These are phyloP conservation scores for Mortierella polycephala DNA, from an alignment of 371 early-diverging fungal species.

Conservation along the genomic window DNA sequence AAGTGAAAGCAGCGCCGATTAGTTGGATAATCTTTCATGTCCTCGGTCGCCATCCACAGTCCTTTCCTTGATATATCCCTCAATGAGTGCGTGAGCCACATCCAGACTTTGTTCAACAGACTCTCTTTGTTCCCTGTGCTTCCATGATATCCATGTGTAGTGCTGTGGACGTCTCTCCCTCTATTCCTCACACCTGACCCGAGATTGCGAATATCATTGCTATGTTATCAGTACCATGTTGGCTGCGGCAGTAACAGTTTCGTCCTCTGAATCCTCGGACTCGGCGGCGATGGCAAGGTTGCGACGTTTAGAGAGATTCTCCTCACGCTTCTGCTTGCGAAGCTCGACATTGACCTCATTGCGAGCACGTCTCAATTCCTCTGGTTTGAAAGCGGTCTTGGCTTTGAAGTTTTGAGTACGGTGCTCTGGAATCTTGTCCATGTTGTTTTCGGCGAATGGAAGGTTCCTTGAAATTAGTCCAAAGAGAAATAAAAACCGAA, in stretches of 20 bases:
- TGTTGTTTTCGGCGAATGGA: slow-evolving; percentile 8
- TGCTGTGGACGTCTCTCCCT: no score
- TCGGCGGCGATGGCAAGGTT: slow-evolving; percentile 73
- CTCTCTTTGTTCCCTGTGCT: no score
- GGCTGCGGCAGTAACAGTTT: slow-evolving; percentile 62
- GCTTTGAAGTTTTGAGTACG: slow-evolving; percentile 85
- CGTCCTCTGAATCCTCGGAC: slow-evolving; percentile 85
- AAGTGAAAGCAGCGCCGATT: background rate
- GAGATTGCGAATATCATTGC: background rate
- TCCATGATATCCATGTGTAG: no score
- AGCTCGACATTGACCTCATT: slow-evolving; percentile 95
- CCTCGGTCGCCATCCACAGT: background rate
- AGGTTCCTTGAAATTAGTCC: no score
- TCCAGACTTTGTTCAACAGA: no score
- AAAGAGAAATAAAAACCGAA: no score
- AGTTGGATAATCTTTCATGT: no score
- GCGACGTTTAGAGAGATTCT: slow-evolving; percentile 92
- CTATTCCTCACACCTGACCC: no score
- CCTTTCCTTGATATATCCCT: no score
- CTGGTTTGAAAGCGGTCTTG: slow-evolving; percentile 86
- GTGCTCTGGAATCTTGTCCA: slow-evolving; percentile 68
- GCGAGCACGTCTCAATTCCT: slow-evolving; percentile 92
- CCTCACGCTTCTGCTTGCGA: slow-evolving; percentile 96
- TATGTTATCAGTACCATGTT: slow-evolving; percentile 56
- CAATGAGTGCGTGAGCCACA: no score